Evolutionary conservation across 2,329 filamentous ascomycete species (phyloP).

Genomic region (Aspergillus chevalieri): DNA sequence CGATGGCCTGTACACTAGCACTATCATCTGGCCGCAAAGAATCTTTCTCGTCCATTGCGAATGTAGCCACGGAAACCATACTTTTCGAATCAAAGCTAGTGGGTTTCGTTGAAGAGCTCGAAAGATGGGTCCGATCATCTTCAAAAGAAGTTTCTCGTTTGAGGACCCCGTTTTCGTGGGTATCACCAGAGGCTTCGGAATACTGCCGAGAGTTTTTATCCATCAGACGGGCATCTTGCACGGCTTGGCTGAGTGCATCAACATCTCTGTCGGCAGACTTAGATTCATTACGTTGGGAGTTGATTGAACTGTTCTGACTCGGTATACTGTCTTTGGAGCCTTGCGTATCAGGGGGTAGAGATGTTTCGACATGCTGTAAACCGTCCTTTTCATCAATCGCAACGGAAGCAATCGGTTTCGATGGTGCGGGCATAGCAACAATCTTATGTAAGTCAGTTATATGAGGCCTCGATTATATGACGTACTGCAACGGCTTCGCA

Average conservation of each 20-base stretch:
- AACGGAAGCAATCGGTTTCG: constrained; percentile 19
- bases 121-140: constrained; percentile 47
- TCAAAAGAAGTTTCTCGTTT: constrained; percentile 35
- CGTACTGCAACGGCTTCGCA: neutral
- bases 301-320: constrained; percentile 13
- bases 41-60: constrained; percentile 95
- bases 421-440: constrained; percentile 37
- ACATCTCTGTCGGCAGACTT: constrained; percentile 18
- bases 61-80: constrained; percentile 87
- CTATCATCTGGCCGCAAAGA: constrained; percentile 92
- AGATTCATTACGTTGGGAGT: constrained; percentile 12
- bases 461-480: neutral
- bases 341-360: constrained; percentile 14
- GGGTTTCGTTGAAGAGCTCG: constrained; percentile 67
- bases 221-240: constrained; percentile 28
- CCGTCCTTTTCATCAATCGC: constrained; percentile 21
- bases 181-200: constrained; percentile 22
- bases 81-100: constrained; percentile 91
- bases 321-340: constrained; percentile 13
- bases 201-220: constrained; percentile 20
- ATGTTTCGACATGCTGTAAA: constrained; percentile 14
- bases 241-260: constrained; percentile 26
- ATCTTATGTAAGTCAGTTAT: constrained; percentile 29
- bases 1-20: constrained; percentile 81
- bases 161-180: constrained; percentile 22